Base-by-base conservation (phyloP, 176 grass and related monocot genomes). In the Miscanthus lutarioriparius region DNA sequence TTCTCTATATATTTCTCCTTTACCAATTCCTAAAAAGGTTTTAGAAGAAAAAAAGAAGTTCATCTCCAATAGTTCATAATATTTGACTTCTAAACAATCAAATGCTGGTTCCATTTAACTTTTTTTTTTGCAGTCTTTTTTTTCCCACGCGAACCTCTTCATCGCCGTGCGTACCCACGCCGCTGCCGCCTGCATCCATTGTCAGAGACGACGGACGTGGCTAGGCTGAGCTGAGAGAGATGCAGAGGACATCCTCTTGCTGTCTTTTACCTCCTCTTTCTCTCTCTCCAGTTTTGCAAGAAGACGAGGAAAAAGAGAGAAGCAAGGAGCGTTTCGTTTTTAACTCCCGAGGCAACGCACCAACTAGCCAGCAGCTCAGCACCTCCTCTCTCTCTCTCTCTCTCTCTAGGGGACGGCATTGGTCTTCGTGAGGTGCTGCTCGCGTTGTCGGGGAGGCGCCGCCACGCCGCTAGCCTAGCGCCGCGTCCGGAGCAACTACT, bases 301-400 rank as follows among this genome's bases (percentile, higher is more conserved):
- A 70, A 7, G 59, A 58, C 62, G 65, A 22, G 1, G 54, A 63
- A 83, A 77, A 47, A 33, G 64, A 76, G 79, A 45, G 58, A 49
- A 48, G 65, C n/a, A 8, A 68, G 87, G 65, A 75, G 87, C 77
- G 49, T 76, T 80, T 81, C 82, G 77, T 76, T 76, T n/a, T 89
- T 85, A 63, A 62, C 63, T 81, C 77, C 82, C 82, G 87, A 71
- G 78, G 80, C 83, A 69, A 56, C 87, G 78, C 64, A 76, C 83
- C 53, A 81, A 72, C 67, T 48, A 71, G 53, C 32, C 69, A 38
- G 77, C 45, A 79, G 67, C 67, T 43, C 37, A 30, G 32, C 69
- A 41, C 8, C n/a, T 10, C 22, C 65, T 40, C 35, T 35, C 33
- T 35, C 32, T 33, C 2, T 28, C n/a, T n/a, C 22, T 45, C 26